Evolutionary conservation across 129 eudicot genomes (phyloP), one percentile per base, ranked within the genome.

Genomic region (Pulicaria dysenterica): DNA sequence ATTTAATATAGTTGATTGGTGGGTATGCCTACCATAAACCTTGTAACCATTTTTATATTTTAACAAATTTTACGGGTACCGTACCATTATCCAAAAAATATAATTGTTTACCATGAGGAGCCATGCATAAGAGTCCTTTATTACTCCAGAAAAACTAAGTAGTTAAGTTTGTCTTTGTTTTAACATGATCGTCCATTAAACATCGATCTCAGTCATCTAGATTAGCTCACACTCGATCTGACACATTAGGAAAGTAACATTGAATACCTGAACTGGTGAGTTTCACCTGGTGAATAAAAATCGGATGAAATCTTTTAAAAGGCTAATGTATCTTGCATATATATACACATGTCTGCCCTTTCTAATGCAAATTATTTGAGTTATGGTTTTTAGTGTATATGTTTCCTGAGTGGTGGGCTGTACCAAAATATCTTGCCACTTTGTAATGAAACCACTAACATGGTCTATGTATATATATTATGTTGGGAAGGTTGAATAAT

Each of bases 381-480:
- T 51, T 54, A 6, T 69, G 17, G 45, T 51, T 53, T 69, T 8
- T 69, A 43, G 50, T 50, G 12, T 17, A 53, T 70, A 53, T 70
- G 53, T 37, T 53, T 54, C 62, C 62, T 31, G 14, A 56, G 9
- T 56, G 62, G 41, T 56, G n/a, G 38, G 19, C 62, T 39, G 39
- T 56, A 56, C 40, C 62, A 56, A 56, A 56, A 56, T 8, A 1
- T 56, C 40, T 24, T 24, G 31, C 38, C 24, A 19, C 11, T 67
- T 50, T 54, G 12, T 31, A 55, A 41, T 54, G 19, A 40, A 19
- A 54, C 54, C 64, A 55, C 62, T 70, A 43, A 11, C 64, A 69
- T 14, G 48, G 24, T 54, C 53, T 49, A 51, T 53, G 50, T 69
- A 16, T 69, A 53, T 39, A 15, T 41, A 66, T 19, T 13, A 19